Evolutionary conservation across 768 basidiomycete species (phyloP).

Genomic region (Artomyces pyxidatus): DNA sequence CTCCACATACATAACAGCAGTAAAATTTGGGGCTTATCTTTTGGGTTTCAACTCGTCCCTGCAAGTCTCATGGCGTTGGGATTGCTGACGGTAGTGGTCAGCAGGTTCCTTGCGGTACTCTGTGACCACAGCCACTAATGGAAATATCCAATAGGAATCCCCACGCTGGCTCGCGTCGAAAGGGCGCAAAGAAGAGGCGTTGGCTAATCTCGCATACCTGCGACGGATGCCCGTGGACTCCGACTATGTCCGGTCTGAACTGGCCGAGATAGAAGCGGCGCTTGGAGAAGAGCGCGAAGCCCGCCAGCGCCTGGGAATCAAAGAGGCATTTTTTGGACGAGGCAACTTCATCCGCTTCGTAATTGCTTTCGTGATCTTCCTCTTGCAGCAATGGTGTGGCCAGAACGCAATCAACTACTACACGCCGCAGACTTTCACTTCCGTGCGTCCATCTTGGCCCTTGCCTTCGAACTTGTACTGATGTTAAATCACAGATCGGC

Average conservation of each 20-base stretch:
- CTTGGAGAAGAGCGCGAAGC: conserved; percentile 65
- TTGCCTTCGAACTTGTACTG: background rate
- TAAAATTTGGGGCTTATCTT: conserved; percentile 62
- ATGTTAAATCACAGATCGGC: conserved; percentile 42
- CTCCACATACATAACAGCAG: conserved; percentile 39
- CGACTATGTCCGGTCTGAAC: conserved; percentile 42
- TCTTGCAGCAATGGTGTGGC: conserved; percentile 78
- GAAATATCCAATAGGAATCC: conserved; percentile 56
- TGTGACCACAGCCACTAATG: background rate
- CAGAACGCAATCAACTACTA: conserved; percentile 78
- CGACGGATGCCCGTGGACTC: conserved; percentile 38
- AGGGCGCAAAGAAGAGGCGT: conserved; percentile 45
- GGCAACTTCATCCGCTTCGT: conserved; percentile 78
- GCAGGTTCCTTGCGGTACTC: conserved; percentile 7
- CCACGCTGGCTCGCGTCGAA: conserved; percentile 71
- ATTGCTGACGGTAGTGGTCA: conserved; percentile 54
- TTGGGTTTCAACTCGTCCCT: conserved; percentile 68
- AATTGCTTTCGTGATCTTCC: conserved; percentile 73
- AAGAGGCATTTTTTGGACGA: conserved; percentile 70
- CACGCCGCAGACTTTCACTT: conserved; percentile 64
- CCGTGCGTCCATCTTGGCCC: conserved; percentile 41
- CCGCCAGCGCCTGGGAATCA: conserved; percentile 53
- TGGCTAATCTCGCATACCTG: conserved; percentile 55
- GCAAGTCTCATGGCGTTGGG: conserved; percentile 65
- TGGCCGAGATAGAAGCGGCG: conserved; percentile 77